Evolutionary conservation across 495 filamentous ascomycete genomes (phyloP).

Genomic region (Hypoxylon subgilvum): DNA sequence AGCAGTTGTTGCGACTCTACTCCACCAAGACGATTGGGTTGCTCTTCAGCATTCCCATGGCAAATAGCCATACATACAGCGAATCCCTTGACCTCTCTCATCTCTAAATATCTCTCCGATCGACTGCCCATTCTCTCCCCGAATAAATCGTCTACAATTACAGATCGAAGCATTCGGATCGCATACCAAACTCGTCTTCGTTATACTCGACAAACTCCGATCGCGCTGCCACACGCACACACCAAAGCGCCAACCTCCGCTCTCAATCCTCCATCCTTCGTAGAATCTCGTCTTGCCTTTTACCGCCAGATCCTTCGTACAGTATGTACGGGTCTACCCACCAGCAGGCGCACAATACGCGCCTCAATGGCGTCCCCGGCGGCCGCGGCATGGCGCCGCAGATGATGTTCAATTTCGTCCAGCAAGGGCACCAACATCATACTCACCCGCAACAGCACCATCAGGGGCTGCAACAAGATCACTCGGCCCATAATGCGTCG

Average conservation of each 20-base stretch:
- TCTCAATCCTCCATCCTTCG: too few relatives aligned
- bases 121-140: not conserved
- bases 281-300: not conserved
- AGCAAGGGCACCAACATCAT: constrained; percentile 76
- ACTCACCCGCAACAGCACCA: constrained; percentile 74
- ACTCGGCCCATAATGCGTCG: constrained; percentile 64
- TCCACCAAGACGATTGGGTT: constrained; percentile 9
- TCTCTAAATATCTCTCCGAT: not conserved
- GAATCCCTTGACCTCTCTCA: constrained; percentile 11
- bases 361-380: constrained; percentile 62
- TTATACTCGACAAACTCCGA: too few relatives aligned
- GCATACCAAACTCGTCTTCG: not conserved
- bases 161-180: constrained; percentile 5
- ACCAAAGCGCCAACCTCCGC: not conserved
- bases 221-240: not conserved
- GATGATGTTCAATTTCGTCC: constrained; percentile 70
- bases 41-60: constrained; percentile 25
- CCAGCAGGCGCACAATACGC: constrained; percentile 79
- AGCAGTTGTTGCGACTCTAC: constrained; percentile 8
- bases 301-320: constrained; percentile 27
- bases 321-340: constrained; percentile 84
- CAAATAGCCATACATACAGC: constrained; percentile 27
- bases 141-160: constrained; percentile 10
- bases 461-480: constrained; percentile 73
- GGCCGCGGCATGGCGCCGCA: constrained; percentile 59